Evolutionary conservation across 495 filamentous ascomycete species (phyloP), one percentile per base, ranked within the genome.

Genomic region (Penicillium maclennaniae): DNA sequence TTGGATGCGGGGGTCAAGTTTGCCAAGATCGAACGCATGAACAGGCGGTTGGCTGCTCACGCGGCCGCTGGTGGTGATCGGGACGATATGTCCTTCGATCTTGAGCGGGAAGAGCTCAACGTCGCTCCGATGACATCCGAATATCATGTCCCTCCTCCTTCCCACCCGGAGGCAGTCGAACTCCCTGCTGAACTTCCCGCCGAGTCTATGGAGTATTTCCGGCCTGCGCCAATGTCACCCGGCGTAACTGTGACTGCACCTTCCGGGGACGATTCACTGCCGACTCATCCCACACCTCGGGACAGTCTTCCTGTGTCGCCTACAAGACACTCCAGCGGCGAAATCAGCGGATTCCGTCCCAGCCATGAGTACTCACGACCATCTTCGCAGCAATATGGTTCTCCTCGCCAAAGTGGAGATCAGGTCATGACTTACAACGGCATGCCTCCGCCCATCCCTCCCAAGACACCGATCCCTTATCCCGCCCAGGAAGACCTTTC

Each of bases 381-480:
- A 5, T 51, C 60, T 19, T 73, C 73, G 28, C 61, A 74, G 20
- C 67, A 71, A 26, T 72, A 77, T 45, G 55, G 54, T 38, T 74
- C 74, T 17, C 72, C 77, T 31, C 70, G 66, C 36, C 68, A 65
- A 47, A 83, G 72, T 67, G 56, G 67, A 59, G 72, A 84, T 53
- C 60, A 74, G 48, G 34, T 64, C 54, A 53, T 69, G 4, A 49
- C 61, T n/a, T 40, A 56, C 39, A 72, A 69, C 17, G 75, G 75
- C 38, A 75, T 78, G 54, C 85, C 90, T 0, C 91, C 91, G 31
- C 91, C 91, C 0, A 61, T 92, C 20, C 91, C 91, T 9, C 89
- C 91, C 10, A 93, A 93, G 69, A 95, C 88, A 0, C 90, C 90
- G 1, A 81, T 93, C 12, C 82, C 78, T 1, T 85, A 76, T 45